Evolutionary conservation across 352 stramenopile species (phyloP), one percentile per base, ranked within the genome.

Genomic region (Ochromonadaceae sp.): DNA sequence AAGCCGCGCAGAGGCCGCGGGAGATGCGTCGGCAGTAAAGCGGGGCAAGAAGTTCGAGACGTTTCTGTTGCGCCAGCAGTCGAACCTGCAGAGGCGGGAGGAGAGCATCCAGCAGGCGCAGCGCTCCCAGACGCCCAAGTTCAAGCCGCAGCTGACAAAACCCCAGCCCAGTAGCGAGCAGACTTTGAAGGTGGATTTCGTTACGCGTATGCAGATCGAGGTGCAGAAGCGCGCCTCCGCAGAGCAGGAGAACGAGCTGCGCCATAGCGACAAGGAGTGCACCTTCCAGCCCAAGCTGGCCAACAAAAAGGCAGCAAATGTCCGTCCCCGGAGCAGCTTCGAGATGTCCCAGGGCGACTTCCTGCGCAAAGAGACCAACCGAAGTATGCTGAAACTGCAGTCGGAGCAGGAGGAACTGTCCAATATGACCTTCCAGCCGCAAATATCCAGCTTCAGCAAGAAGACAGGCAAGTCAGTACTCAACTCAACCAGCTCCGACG

Each of bases 271-370:
- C 22, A 44, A 4, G 14, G 55, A 63, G 5, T 63, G 15, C 38
- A 35, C 55, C 34, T 63, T 63, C 28, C 35, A 50, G 38, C 55
- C 55, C 25, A 32, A 49, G 22, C 36, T 63, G 25, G n/a, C n/a
- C n/a, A 50, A 47, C 31, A 63, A 28, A 25, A 63, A 63, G 40
- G 34, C 55, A 35, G 35, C 36, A 25, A 9, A 4, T 30, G 7
- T 63, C 26, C 9, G 55, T 20, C 41, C 55, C 17, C 22, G 55
- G 52, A 40, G 25, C 52, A 14, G 28, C 5, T 63, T 68, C 41
- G 71, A 77, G 32, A 59, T 77, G 0, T 74, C 53, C 44, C 50
- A 59, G 34, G 71, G 71, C 10, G 71, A 76, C 38, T 47, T 65
- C 17, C 30, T 76, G 10, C 71, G 66, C 32, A 25, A 61, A 26